Evolutionary conservation across 1,284 basidiomycete genomes (phyloP).

Genomic region (Abortiporus biennis): DNA sequence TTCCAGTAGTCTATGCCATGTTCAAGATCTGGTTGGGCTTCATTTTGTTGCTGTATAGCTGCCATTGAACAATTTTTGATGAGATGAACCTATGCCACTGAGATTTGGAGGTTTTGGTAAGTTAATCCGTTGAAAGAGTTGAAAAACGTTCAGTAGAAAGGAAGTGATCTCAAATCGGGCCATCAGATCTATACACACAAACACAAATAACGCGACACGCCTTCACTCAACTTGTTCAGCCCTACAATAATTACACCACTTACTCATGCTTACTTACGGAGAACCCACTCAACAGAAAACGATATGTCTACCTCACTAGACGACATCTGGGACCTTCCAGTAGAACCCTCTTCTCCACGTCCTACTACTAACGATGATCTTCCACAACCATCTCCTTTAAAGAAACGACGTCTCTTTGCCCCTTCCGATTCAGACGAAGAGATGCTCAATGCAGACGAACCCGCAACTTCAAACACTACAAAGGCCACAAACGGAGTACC

Average conservation of each 20-base stretch:
- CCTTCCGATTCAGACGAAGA: slow-evolving; percentile 43
- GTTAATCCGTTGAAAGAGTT: no score
- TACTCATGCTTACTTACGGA: no score
- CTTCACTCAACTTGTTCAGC: no score
- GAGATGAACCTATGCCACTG: neutral
- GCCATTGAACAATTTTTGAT: slow-evolving; percentile 3
- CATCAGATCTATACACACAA: no score
- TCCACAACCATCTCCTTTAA: slow-evolving; percentile 17
- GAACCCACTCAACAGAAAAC: no score
- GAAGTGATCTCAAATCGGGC: no score
- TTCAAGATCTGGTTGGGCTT: slow-evolving; percentile 42
- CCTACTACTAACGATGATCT: slow-evolving; percentile 9
- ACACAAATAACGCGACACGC: slow-evolving; percentile 10
- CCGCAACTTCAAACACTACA: slow-evolving; percentile 9
- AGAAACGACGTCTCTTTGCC: slow-evolving; percentile 41
- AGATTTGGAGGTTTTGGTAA: no score
- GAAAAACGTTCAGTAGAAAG: no score
- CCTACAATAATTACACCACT: no score
- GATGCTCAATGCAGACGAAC: slow-evolving; percentile 13
- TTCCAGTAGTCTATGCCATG: slow-evolving; percentile 77
- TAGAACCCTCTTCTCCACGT: slow-evolving; percentile 21
- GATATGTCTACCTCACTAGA: slow-evolving; percentile 12
- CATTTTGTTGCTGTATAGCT: neutral
- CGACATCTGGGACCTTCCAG: slow-evolving; percentile 41
- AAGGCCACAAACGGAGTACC: slow-evolving; percentile 9